Base-by-base conservation (phyloP, 2,329 filamentous ascomycete genomes). In the Cladorrhinum sp. region DNA sequence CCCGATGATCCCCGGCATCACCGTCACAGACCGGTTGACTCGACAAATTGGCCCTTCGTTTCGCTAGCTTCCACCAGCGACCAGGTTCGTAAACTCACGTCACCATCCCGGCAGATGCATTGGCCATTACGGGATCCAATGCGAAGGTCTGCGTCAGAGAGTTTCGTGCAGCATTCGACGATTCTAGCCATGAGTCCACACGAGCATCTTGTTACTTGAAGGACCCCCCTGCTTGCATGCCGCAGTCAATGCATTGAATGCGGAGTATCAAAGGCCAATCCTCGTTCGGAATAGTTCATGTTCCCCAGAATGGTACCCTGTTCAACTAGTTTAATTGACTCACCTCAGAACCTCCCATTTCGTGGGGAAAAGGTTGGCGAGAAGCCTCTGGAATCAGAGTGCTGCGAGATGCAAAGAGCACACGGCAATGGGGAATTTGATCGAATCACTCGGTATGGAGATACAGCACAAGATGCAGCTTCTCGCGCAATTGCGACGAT, bases 391-490 rank as follows among this genome's bases (percentile, higher is more conserved):
- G 41, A 50, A 50, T 18, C 49, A 25, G 24, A 3, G 22, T 22
- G 20, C 49, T 25, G 20, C 2, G 49, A 45, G 22, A 41, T 55
- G 52, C 29, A 27, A 18, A 55, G 22, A 18, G 10, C 12, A 8
- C 12, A 22, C 16, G 29, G 52, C 22, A n/a, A 16, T 32, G 16
- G 10, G 41, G 41, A 45, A 22, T 4, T 18, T 20, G 56, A 64
- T 59, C 41, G 60, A 45, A 55, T 38, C 54, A 51, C 57, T 63
- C 58, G 62, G 62, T 41, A 65, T 57, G 63, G 64, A 59, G 55
- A 65, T 59, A 64, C 61, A 56, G 64, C 61, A 66, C 64, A 62
- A 66, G 60, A 67, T 67, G 66, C 65, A 67, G 64, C 64, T 63
- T 50, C 41, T 68, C 55, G 63, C 65, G 65, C 65, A 65, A 62